Percentiles rank a stretch among this genome's conserved stretches.
Conservation (phyloP, 306 rosid species). For the Leucaena leucocephala region DNA sequence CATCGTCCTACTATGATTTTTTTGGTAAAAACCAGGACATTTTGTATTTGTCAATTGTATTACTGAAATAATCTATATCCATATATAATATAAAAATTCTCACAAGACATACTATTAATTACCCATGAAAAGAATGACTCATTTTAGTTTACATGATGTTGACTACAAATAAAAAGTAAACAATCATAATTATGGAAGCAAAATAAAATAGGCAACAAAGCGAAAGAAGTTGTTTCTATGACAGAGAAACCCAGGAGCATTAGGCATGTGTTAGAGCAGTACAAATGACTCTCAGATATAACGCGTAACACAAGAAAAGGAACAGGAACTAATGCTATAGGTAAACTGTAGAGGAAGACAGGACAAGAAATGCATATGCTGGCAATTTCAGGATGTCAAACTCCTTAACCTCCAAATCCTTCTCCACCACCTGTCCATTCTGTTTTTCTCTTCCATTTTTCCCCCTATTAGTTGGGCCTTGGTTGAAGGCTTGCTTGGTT, state of each 20-base stretch:
- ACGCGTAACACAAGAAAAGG: not conserved
- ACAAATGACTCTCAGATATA: not conserved
- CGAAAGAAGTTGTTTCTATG: not conserved
- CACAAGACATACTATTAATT: not conserved
- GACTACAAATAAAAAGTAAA: not conserved
- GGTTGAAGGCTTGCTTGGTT: not conserved
- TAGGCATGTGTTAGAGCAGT: not conserved
- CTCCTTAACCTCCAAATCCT: not conserved
- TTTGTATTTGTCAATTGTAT: not conserved
- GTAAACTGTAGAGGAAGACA: not conserved
- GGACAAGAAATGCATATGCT: not conserved
- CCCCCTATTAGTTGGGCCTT: not conserved
- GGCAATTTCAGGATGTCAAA: not conserved
- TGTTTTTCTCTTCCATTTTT: slow-evolving; percentile 5
- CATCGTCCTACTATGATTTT: not conserved
- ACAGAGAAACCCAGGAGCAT: not conserved
- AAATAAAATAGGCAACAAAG: not conserved
- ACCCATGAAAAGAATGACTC: not conserved
- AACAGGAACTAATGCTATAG: not conserved
- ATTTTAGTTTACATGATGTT: not conserved
- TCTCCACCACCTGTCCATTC: not conserved
- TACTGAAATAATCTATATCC: not conserved
- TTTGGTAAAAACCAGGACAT: not conserved
- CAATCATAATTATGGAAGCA: not conserved
- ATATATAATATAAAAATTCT: too few relatives aligned